Base-by-base conservation (phyloP, 2,329 filamentous ascomycete genomes). In the Tolypocladium pustulatum region DNA sequence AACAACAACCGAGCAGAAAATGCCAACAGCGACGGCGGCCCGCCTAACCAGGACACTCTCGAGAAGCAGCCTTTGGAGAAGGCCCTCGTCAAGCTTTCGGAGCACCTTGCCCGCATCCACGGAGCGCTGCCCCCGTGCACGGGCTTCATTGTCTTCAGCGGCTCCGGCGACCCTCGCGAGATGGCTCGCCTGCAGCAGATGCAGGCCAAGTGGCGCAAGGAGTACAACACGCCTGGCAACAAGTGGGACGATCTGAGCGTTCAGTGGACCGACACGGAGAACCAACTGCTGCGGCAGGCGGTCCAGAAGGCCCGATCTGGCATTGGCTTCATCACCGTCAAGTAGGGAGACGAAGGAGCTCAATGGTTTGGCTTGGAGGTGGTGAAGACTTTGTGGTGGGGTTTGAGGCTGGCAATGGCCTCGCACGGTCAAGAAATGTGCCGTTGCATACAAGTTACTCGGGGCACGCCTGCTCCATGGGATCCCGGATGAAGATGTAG, bases 161-260 rank as follows among this genome's bases (percentile, higher is more conserved):
- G 86, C 61, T 86, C 82, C 7, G 86, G 86, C 43, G 84, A 88
- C 65, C 85, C 85, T n/a, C 80, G 84, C 38, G 80, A 84, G 65
- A 86, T 88, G 84, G 80, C 78, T 60, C 75, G 78, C 46, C 73
- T 88, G 63, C 82, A 86, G 73, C 77, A 78, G 27, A 74, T 85
- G 76, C 81, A 87, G 56, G 68, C 77, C 8, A 79, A 81, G 69
- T 86, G 81, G 75, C 82, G 80, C 68, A 79, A 78, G 64, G 85
- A 89, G 70, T 88, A 85, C 69, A 84, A 85, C 69, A 80, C 79
- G 10, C 80, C 80, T 0, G 81, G 82, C 15, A 81, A 76, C 62
- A 86, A 86, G 64, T 88, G 85, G 85, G 84, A 88, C 68, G 72
- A 86, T 62, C 73, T 88, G 40, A 83, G 78, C 64, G 83, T 88